A percentile compares a stretch with the other conserved stretches of the same genome.
Conservation (phyloP, 352 stramenopile species). For the Pythium dissimile region DNA sequence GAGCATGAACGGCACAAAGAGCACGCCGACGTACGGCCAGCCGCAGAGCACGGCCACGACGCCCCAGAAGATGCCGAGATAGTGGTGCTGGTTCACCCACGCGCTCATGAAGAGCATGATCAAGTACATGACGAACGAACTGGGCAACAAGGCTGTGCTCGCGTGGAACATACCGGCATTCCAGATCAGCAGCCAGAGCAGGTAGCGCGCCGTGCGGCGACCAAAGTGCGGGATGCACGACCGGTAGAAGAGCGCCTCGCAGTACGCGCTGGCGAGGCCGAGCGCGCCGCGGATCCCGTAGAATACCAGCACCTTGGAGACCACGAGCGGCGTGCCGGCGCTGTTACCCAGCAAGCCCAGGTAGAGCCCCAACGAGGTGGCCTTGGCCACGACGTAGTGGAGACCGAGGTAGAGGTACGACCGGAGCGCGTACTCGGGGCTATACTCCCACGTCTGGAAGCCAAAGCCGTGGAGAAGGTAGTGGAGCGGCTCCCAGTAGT, state of each 20-base stretch:
- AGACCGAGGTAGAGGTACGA: constrained; percentile 93
- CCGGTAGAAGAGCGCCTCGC: constrained; percentile 86
- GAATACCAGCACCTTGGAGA: constrained; percentile 87
- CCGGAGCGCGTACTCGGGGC: constrained; percentile 92
- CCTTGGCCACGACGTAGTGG: constrained; percentile 50
- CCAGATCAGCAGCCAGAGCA: constrained; percentile 76
- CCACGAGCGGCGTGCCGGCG: background rate
- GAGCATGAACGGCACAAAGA: constrained; percentile 94
- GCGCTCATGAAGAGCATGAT: constrained; percentile 70
- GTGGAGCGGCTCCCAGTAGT: constrained; percentile 99
- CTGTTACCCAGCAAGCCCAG: constrained; percentile 31
- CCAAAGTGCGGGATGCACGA: constrained; percentile 64
- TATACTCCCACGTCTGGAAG: constrained; percentile 91
- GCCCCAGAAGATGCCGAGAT: constrained; percentile 76
- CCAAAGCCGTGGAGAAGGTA: constrained; percentile 92
- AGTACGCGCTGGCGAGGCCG: constrained; percentile 67
- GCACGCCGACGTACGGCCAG: constrained; percentile 96
- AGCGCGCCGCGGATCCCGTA: constrained; percentile 85
- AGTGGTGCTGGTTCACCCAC: constrained; percentile 81
- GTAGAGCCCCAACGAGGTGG: constrained; percentile 35
- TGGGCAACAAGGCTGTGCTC: constrained; percentile 91
- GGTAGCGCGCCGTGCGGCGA: constrained; percentile 49
- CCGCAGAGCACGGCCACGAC: constrained; percentile 91
- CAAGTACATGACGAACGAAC: constrained; percentile 86
- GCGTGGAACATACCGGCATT: constrained; percentile 93